Conservation (phyloP, 2,329 filamentous ascomycete species). For the Helotiales sp. region DNA sequence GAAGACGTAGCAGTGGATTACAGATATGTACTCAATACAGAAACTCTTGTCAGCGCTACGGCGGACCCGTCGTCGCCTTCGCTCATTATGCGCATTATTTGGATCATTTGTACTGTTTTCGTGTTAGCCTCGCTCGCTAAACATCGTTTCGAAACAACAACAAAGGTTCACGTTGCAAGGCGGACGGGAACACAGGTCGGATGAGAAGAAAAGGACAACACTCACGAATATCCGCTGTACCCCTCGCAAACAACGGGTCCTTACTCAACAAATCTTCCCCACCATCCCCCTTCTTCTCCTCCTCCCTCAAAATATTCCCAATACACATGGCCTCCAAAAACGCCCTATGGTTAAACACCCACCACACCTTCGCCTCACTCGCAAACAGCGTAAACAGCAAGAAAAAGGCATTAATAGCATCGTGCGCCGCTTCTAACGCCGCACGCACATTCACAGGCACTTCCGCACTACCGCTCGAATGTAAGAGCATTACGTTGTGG, state of each 20-base stretch:
- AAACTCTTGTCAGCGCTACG: constrained; percentile 62
- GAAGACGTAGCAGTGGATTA: constrained; percentile 14
- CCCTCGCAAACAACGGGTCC: constrained; percentile 65
- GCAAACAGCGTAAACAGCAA: constrained; percentile 72
- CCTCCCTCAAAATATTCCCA: constrained; percentile 61
- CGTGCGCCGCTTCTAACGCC: constrained; percentile 76
- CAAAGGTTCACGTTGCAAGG: not conserved
- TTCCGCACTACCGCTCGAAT: constrained; percentile 70
- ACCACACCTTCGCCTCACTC: constrained; percentile 78
- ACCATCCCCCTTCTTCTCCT: constrained; percentile 51
- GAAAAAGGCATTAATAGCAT: constrained; percentile 77
- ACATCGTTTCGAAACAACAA: not conserved
- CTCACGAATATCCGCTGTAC: constrained; percentile 65
- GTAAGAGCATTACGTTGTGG: constrained; percentile 80
- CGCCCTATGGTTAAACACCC: constrained; percentile 82
- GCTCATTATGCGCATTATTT: constrained; percentile 65
- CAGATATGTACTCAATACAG: constrained; percentile 58
- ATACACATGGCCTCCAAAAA: constrained; percentile 75
- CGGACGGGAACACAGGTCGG: not conserved
- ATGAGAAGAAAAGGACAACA: constrained; percentile 25
- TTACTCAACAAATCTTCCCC: constrained; percentile 52
- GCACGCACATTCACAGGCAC: constrained; percentile 68
- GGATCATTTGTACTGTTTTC: constrained; percentile 61
- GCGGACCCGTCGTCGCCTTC: constrained; percentile 61
- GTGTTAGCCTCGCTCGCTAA: not conserved